These are phyloP conservation scores for Cyclotella cryptica DNA, from an alignment of 108 stramenopile genomes.

Conservation along the genomic window DNA sequence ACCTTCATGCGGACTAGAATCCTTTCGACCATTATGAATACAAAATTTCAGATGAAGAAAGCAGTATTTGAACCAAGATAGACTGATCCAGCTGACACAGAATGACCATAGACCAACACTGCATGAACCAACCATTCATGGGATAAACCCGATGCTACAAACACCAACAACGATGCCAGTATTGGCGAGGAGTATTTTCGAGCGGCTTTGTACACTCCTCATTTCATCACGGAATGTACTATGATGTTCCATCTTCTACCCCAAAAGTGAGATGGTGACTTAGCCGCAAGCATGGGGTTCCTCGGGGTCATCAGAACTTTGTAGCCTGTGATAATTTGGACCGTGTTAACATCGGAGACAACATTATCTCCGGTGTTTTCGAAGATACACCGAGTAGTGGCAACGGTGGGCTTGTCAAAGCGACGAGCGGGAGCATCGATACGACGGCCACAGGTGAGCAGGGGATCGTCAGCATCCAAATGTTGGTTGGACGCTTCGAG, in stretches of 20 bases:
- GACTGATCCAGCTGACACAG: slow-evolving; percentile 14
- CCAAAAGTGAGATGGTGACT: slow-evolving; percentile 76
- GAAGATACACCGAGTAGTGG: too few relatives aligned
- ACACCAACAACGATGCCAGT: slow-evolving; percentile 58
- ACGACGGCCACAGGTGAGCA: too few relatives aligned
- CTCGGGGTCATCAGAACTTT: slow-evolving; percentile 19
- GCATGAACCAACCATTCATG: slow-evolving; percentile 71
- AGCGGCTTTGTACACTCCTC: slow-evolving; percentile 75
- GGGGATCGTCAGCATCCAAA: too few relatives aligned
- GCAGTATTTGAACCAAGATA: slow-evolving; percentile 51
- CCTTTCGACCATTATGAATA: slow-evolving; percentile 56
- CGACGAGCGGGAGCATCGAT: too few relatives aligned
- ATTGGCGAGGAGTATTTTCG: slow-evolving; percentile 27
- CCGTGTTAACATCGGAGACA: too few relatives aligned
- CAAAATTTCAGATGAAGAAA: slow-evolving; percentile 78
- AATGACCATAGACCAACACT: slow-evolving; percentile 37
- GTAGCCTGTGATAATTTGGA: slow-evolving; percentile 28
- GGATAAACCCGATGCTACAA: slow-evolving; percentile 75
- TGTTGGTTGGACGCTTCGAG: too few relatives aligned
- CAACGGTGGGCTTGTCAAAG: too few relatives aligned
- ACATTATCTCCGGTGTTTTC: too few relatives aligned
- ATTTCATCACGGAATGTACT: slow-evolving; percentile 70
- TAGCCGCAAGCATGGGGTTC: slow-evolving; percentile 57
- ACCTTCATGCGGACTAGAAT: slow-evolving; percentile 26
- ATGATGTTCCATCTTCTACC: slow-evolving; percentile 73